These are phyloP conservation scores for Sporothrix dimorphospora DNA, from an alignment of 2,329 filamentous ascomycete species.

Conservation along the genomic window DNA sequence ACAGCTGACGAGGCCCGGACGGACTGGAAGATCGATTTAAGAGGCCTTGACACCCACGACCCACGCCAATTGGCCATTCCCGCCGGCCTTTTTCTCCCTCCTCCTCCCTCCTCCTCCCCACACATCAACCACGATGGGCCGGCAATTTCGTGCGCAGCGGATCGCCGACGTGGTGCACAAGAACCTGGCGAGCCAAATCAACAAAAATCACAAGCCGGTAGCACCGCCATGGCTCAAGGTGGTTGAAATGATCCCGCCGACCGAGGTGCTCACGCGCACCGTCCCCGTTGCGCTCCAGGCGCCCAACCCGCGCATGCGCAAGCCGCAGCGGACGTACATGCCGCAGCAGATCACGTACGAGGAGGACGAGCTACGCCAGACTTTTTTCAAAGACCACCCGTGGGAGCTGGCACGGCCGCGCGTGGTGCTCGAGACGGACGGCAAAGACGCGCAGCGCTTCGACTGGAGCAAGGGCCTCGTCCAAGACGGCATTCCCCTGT, in stretches of 20 bases:
- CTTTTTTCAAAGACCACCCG: constrained; percentile 92
- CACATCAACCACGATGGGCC: constrained; percentile 39
- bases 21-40: not conserved
- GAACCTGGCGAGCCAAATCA: constrained; percentile 42
- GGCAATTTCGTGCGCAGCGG: constrained; percentile 45
- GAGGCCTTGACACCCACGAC: not conserved
- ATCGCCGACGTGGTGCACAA: constrained; percentile 49
- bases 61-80: not conserved
- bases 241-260: constrained; percentile 58
- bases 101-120: not conserved
- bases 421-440: constrained; percentile 81
- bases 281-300: constrained; percentile 52
- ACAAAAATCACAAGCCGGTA: constrained; percentile 38
- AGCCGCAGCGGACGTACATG: constrained; percentile 76
- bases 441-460: constrained; percentile 73
- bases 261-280: constrained; percentile 60
- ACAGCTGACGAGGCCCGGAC: not conserved
- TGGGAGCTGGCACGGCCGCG: constrained; percentile 94
- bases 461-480: constrained; percentile 78
- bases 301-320: constrained; percentile 54
- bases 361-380: constrained; percentile 77
- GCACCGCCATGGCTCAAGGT: constrained; percentile 55
- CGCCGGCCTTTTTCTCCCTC: not conserved
- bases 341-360: constrained; percentile 77
- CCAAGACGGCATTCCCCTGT: constrained; percentile 75